These are phyloP conservation scores for Puya raimondii DNA, from an alignment of 176 grass and related monocot species.

Conservation along the genomic window DNA sequence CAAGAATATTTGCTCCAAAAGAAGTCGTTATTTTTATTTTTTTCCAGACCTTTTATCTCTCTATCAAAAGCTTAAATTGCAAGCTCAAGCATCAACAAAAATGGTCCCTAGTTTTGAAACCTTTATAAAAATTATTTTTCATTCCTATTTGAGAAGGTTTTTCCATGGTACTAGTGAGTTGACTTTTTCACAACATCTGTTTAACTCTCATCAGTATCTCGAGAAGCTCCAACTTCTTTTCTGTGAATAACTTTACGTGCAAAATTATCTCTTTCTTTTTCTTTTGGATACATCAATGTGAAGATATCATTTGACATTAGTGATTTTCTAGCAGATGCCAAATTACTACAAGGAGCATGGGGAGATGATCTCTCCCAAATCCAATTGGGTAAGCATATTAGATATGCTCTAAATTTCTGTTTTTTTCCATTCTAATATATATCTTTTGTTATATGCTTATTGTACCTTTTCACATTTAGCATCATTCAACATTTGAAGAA, in stretches of 20 bases:
- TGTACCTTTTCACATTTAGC: constrained; percentile 22
- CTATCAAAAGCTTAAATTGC: no score
- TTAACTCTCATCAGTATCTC: background rate
- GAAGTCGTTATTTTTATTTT: no score
- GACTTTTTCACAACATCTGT: no score
- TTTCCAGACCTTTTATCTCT: no score
- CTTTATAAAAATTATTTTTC: no score
- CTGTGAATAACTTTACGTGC: background rate
- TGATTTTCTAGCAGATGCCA: background rate
- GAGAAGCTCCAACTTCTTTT: background rate
- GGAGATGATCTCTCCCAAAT: background rate
- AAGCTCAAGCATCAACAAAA: no score
- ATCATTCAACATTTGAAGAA: constrained; percentile 30
- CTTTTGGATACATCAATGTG: background rate
- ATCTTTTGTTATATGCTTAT: constrained; percentile 1
- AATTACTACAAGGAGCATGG: background rate
- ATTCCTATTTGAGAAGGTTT: no score
- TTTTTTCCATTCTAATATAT: background rate
- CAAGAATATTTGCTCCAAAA: no score
- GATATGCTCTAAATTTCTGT: background rate
- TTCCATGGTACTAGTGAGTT: no score
- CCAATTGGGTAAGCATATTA: constrained; percentile 8
- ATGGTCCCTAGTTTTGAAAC: no score
- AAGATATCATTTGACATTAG: background rate
- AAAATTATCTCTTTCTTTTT: background rate